These are phyloP conservation scores for Solanum gracilifrons DNA, from an alignment of 257 asterid species.

Conservation along the genomic window DNA sequence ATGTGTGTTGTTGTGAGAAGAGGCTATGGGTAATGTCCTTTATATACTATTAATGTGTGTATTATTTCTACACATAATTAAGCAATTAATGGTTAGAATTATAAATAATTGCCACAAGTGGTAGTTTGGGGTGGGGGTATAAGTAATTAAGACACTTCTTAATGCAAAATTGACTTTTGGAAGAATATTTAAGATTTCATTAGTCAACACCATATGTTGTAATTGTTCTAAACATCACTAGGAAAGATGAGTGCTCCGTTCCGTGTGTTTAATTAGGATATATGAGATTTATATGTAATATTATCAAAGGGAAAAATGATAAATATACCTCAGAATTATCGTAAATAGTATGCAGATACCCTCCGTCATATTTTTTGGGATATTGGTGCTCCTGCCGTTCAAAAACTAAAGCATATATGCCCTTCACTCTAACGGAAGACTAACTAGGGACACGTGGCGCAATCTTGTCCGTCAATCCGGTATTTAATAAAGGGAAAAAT, in stretches of 20 bases:
- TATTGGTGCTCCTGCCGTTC: too few relatives aligned
- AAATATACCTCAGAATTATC: too few relatives aligned
- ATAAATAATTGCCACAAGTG: neutral
- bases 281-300: neutral
- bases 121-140: neutral
- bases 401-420: too few relatives aligned
- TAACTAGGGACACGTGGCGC: too few relatives aligned
- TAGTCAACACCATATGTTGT: neutral
- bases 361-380: too few relatives aligned
- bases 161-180: neutral
- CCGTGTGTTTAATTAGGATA: neutral
- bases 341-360: too few relatives aligned
- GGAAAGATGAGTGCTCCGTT: neutral
- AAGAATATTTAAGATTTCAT: neutral
- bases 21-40: neutral
- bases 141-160: neutral
- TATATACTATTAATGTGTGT: neutral
- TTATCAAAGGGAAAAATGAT: accelerated
- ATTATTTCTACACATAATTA: neutral
- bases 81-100: neutral
- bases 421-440: too few relatives aligned
- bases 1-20: neutral
- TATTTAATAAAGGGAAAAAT: too few relatives aligned
- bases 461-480: too few relatives aligned
- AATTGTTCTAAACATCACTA: neutral